A percentile compares a stretch with the other conserved stretches of the same genome.
Evolutionary conservation across 257 asterid genomes (phyloP).

Genomic region (Solanum medicagineum): DNA sequence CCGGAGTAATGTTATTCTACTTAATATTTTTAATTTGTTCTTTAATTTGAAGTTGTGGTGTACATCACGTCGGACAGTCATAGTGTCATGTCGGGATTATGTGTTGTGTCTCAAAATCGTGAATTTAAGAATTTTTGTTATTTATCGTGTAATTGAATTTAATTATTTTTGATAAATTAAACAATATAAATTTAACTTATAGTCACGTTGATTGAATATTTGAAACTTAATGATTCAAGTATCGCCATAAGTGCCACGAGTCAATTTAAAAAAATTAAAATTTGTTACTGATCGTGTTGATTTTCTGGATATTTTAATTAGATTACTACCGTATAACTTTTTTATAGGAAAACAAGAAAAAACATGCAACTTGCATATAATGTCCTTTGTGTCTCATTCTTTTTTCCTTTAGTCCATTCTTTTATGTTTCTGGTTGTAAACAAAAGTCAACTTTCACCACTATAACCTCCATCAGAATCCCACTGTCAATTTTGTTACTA

Average conservation of each 20-base stretch:
- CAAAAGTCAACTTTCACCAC: not conserved
- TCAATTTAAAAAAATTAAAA: not conserved
- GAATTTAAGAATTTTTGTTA: not conserved
- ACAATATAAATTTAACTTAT: not conserved
- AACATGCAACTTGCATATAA: not conserved
- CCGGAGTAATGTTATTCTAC: not conserved
- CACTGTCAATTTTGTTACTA: not conserved
- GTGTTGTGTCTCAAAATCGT: not conserved
- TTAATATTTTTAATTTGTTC: not conserved
- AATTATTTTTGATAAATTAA: not conserved
- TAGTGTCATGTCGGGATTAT: not conserved
- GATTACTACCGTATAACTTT: not conserved
- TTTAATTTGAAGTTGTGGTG: not conserved
- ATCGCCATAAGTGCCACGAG: not conserved
- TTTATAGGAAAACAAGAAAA: not conserved
- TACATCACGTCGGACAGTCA: not conserved
- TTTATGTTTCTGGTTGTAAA: not conserved
- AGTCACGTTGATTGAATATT: not conserved
- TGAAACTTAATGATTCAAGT: not conserved
- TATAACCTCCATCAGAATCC: not conserved
- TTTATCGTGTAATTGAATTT: not conserved
- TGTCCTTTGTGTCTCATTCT: not conserved
- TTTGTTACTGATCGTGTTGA: not conserved
- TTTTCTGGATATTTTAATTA: not conserved
- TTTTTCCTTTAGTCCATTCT: not conserved